phyloP scores from a whole-genome alignment of 371 early-diverging fungal species.

The Chytridiales sp. region DNA sequence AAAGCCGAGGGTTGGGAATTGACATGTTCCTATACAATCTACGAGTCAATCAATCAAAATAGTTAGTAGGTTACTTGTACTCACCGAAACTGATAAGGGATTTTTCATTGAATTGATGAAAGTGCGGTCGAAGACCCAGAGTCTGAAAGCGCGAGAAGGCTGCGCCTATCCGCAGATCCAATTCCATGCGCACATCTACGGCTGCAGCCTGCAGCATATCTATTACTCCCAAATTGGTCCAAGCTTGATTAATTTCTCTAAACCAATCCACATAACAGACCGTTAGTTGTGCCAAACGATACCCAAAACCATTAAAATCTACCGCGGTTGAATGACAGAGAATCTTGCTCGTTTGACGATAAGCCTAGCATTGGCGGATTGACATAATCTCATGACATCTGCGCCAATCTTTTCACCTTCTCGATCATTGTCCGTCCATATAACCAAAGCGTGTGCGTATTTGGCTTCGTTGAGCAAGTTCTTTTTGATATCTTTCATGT shows the following conservation, averaged over 20 bases:
- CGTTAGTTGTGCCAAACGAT: background rate
- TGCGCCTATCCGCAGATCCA: slow-evolving; percentile 98
- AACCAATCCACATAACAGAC: background rate
- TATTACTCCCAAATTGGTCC: slow-evolving; percentile 67
- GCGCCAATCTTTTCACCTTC: slow-evolving; percentile 99
- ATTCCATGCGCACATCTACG: slow-evolving; percentile 87
- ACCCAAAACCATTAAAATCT: background rate
- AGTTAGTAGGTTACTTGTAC: background rate
- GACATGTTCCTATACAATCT: slow-evolving; percentile 82
- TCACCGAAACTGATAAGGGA: slow-evolving; percentile 83
- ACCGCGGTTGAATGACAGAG: slow-evolving; percentile 68
- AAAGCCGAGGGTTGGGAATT: slow-evolving; percentile 99
- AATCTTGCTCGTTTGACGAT: slow-evolving; percentile 75
- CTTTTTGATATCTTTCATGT: slow-evolving; percentile 54
- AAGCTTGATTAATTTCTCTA: slow-evolving; percentile 81
- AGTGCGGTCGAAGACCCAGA: slow-evolving; percentile 54
- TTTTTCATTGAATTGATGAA: slow-evolving; percentile 53
- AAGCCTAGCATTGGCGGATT: slow-evolving; percentile 61
- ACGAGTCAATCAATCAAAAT: background rate
- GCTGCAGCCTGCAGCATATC: slow-evolving; percentile 73
- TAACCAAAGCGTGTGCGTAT: slow-evolving; percentile 71
- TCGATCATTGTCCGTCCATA: slow-evolving; percentile 99
- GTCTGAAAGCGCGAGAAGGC: slow-evolving; percentile 97
- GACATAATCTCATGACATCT: slow-evolving; percentile 77
- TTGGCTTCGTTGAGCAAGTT: slow-evolving; percentile 69